Evolutionary conservation across 192 early-diverging fungal genomes (phyloP).

Genomic region (Coemansia sp.): DNA sequence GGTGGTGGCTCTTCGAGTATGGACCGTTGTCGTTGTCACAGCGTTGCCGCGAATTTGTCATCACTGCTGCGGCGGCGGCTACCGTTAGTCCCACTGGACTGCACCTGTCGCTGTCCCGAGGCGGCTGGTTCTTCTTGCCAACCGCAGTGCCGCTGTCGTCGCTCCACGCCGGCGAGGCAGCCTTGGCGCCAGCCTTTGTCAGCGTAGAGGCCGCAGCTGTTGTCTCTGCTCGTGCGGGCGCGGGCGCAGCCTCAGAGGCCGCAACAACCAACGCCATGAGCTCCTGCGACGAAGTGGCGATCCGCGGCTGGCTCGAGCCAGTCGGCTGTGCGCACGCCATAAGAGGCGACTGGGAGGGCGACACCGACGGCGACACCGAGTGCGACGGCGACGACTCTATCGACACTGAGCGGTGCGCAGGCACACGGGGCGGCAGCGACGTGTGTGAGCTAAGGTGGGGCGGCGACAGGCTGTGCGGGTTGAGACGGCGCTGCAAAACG

Average conservation of each 20-base stretch:
- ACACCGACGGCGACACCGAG: not conserved
- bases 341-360: slow-evolving; percentile 3
- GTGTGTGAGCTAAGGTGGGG: slow-evolving; percentile 8
- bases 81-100: not conserved
- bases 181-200: not conserved
- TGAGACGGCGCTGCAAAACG: slow-evolving; percentile 21
- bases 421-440: not conserved
- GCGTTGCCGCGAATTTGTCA: not conserved
- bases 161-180: slow-evolving; percentile 13
- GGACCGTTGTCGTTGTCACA: not conserved
- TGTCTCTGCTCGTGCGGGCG: slow-evolving; percentile 4
- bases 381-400: not conserved
- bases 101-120: not conserved
- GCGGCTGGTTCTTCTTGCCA: not conserved
- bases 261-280: slow-evolving; percentile 47
- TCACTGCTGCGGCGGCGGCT: slow-evolving; percentile 3
- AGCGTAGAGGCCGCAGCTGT: not conserved
- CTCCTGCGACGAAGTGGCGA: slow-evolving; percentile 16
- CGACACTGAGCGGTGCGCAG: not conserved
- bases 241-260: slow-evolving; percentile 24
- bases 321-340: not conserved
- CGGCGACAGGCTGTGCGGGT: slow-evolving; percentile 28
- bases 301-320: not conserved
- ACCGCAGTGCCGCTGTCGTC: slow-evolving; percentile 11
- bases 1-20: not conserved